Evolutionary conservation across 306 rosid species (phyloP), one percentile per base, ranked within the genome.

Genomic region (Trifolium pratense): DNA sequence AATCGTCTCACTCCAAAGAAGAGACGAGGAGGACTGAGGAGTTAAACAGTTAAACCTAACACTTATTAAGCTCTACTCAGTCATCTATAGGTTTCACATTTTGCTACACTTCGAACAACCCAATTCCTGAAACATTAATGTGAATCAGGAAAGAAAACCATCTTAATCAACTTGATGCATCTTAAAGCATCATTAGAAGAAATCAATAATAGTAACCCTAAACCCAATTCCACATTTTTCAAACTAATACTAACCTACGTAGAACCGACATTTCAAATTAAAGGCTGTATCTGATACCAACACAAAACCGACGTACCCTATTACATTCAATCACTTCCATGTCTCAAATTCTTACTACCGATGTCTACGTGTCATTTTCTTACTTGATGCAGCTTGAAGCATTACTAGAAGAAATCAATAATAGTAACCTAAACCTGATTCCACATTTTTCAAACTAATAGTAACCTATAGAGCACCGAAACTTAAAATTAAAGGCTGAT

Each of bases 381-480:
- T 7, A 31, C 56, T 73, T 60, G 14, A 36, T 37, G 4, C 57
- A 18, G n/a, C 25, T 20, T 25, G 55, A 14, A 23, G 53, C 75
- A 70, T 65, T 45, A 34, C 65, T 14, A 31, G 73, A 66, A 36
- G 46, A 72, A 46, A 67, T 43, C 62, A 25, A 76, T 4, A 17
- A 66, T 36, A 36, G 39, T 36, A 36, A 36, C 39, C 29, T 46
- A 29, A 15, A 63, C 39, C 39, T 26, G 61, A 18, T 7, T 26
- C 52, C 69, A 55, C 74, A 57, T 55, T 66, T 36, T 32, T 78
- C 66, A 37, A 37, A 74, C 67, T 36, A 56, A 56, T 7, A 23
- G 34, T 56, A 56, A 52, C 11, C 25, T 9, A 52, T 8, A 52
- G 8, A 52, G 14, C 23, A 17, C 21, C 26, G 8, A 52, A 26